Base-by-base conservation (phyloP, 805 yeast species). In the Wilhelminamyces savonicus region DNA sequence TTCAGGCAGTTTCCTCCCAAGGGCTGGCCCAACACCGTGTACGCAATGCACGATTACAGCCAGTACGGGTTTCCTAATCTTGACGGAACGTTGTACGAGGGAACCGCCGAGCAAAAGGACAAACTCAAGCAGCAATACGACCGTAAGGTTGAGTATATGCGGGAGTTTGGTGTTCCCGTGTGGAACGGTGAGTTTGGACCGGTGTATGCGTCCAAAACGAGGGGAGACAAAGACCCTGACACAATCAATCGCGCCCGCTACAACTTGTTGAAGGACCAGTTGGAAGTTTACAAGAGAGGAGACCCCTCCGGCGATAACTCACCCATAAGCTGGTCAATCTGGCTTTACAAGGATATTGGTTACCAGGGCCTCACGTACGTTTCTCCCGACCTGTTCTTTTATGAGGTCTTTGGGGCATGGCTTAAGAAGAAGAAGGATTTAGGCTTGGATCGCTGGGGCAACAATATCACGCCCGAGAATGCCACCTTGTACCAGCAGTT, bases 151-250 rank as follows among this genome's bases (percentile, higher is more conserved):
- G 65, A 66, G 36, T 65, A 55, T 45, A 64, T 64, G 62, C 41
- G 39, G 23, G 37, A 54, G 21, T 41, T 53, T 35, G 43, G 57
- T 10, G 71, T 68, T 7, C 74, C 76, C 3, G 72, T 69, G 13
- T 70, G 76, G 76, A 67, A 68, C 44, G 75, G 75, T 18, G 71
- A 70, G 46, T 66, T 69, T 44, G 73, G 76, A 20, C 73, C 75
- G 7, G 72, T 70, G 21, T 66, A 67, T 41, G 63, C 70, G 12
- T 54, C 68, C 9, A 47, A 56, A 16, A 52, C 46, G 16, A 52
- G 74, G 31, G 71, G 71, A 13, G 71, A 67, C 40, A 29, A 34
- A 1, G 50, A 65, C 31, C 50, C 56, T 5, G 68, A 55, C 9
- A 40, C 40, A 16, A 61, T 55, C 28, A 70, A 70, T 41, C 37